phyloP scores from a whole-genome alignment of 768 basidiomycete genomes.

The Mycena galopus region DNA sequence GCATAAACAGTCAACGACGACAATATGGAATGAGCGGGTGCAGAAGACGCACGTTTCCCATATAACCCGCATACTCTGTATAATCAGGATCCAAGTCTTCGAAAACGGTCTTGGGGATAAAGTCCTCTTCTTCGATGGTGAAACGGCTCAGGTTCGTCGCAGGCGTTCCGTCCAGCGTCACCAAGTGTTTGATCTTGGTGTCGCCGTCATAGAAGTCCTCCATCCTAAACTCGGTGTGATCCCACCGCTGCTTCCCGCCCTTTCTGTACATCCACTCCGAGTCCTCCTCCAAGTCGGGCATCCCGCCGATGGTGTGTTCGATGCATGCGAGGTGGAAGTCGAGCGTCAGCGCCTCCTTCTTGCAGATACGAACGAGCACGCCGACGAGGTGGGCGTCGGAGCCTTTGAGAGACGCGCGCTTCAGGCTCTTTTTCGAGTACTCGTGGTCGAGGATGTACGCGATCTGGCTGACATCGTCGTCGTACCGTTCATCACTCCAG shows the following conservation, averaged over 20 bases:
- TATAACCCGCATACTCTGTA: conserved; percentile 55
- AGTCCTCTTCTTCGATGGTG: conserved; percentile 39
- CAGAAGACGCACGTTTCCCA: conserved; percentile 52
- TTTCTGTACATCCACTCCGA: conserved; percentile 13
- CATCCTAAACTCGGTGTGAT: neutral
- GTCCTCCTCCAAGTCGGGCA: conserved; percentile 19
- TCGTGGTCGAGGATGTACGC: conserved; percentile 46
- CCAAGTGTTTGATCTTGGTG: conserved; percentile 43
- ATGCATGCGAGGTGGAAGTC: conserved; percentile 53
- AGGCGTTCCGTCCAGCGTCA: conserved; percentile 48
- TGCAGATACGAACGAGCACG: conserved; percentile 41
- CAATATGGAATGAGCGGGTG: neutral
- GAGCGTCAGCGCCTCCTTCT: conserved; percentile 47
- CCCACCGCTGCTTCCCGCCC: conserved; percentile 15
- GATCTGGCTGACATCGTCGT: conserved; percentile 40
- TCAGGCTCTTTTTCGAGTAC: conserved; percentile 43
- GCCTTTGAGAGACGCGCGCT: conserved; percentile 51
- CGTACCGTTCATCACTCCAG: conserved; percentile 49
- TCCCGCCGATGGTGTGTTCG: conserved; percentile 40
- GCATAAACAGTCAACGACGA: conserved; percentile 4
- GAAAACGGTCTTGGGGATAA: conserved; percentile 53
- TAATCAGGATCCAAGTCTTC: conserved; percentile 50
- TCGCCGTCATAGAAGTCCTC: conserved; percentile 32
- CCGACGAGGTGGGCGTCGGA: conserved; percentile 50
- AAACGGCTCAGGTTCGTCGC: conserved; percentile 22